Evolutionary conservation across 495 filamentous ascomycete genomes (phyloP).

Genomic region (Trichoderma reesei): DNA sequence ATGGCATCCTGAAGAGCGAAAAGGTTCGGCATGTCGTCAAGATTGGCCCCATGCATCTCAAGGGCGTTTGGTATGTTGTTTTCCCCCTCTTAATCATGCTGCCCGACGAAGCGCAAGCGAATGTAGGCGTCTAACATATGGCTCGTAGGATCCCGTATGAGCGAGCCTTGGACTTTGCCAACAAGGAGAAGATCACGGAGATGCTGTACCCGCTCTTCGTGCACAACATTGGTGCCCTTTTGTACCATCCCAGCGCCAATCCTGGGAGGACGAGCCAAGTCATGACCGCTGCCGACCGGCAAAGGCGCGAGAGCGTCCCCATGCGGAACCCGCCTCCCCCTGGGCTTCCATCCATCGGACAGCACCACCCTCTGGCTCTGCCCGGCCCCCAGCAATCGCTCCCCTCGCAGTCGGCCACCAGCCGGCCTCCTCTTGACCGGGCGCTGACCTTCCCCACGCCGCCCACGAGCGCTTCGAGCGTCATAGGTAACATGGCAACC

Average conservation of each 20-base stretch:
- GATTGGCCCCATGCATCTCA: conserved; percentile 97
- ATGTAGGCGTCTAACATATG: not conserved
- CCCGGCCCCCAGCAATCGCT: conserved; percentile 60
- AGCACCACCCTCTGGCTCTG: conserved; percentile 64
- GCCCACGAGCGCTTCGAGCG: conserved; percentile 81
- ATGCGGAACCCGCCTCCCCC: conserved; percentile 34
- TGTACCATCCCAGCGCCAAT: conserved; percentile 84
- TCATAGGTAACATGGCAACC: conserved; percentile 66
- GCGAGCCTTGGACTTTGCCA: conserved; percentile 90
- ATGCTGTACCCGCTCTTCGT: conserved; percentile 92
- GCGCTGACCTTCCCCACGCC: conserved; percentile 90
- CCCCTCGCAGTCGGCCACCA: conserved; percentile 54
- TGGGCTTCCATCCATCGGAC: conserved; percentile 57
- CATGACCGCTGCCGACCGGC: conserved; percentile 75
- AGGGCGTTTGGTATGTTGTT: conserved; percentile 84
- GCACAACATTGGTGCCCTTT: conserved; percentile 87
- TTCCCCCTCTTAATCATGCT: not conserved
- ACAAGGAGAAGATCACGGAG: conserved; percentile 99
- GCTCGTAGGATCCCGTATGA: conserved; percentile 85
- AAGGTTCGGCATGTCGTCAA: conserved; percentile 96
- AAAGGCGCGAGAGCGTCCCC: conserved; percentile 51
- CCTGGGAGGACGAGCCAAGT: conserved; percentile 70
- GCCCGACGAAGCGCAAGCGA: not conserved
- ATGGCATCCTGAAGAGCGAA: conserved; percentile 96
- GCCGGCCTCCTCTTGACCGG: conserved; percentile 65